phyloP scores from a whole-genome alignment of 2,329 filamentous ascomycete genomes.

The Aurifilum marmelostoma region DNA sequence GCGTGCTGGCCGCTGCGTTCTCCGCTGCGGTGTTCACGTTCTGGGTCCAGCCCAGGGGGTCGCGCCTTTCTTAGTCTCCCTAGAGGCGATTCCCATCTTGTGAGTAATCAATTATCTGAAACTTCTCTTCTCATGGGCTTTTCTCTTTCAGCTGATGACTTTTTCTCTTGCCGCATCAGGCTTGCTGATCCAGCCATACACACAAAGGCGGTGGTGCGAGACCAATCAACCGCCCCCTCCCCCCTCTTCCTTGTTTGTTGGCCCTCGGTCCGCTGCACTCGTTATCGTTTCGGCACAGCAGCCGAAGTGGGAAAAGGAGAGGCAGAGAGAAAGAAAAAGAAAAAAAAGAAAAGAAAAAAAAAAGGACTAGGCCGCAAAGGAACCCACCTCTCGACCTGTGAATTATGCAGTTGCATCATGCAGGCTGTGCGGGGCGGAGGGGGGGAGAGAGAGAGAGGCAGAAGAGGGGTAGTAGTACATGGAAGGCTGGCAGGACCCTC shows the following conservation, averaged over 20 bases:
- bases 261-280: background rate
- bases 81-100: constrained; percentile 22
- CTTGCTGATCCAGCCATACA: background rate
- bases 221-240: background rate
- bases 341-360: background rate
- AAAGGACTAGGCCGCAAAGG: constrained; percentile 17
- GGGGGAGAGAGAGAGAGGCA: background rate
- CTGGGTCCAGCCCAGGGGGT: constrained; percentile 17
- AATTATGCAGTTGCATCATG: constrained; percentile 19
- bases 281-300: constrained; percentile 20
- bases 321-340: background rate
- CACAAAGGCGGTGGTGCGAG: background rate
- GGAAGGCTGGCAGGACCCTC: background rate
- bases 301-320: constrained; percentile 7
- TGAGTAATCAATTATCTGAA: background rate
- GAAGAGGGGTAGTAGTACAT: constrained; percentile 14
- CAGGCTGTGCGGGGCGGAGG: constrained; percentile 21
- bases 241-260: background rate
- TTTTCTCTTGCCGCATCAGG: constrained; percentile 3
- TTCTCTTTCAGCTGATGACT: too few relatives aligned
- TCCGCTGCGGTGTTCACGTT: constrained; percentile 23
- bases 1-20: constrained; percentile 24
- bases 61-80: constrained; percentile 16
- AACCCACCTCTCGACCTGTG: constrained; percentile 1
- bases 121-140: background rate